These are phyloP conservation scores for Pseudocercospora pini-densiflorae DNA, from an alignment of 2,329 filamentous ascomycete genomes.

Conservation along the genomic window DNA sequence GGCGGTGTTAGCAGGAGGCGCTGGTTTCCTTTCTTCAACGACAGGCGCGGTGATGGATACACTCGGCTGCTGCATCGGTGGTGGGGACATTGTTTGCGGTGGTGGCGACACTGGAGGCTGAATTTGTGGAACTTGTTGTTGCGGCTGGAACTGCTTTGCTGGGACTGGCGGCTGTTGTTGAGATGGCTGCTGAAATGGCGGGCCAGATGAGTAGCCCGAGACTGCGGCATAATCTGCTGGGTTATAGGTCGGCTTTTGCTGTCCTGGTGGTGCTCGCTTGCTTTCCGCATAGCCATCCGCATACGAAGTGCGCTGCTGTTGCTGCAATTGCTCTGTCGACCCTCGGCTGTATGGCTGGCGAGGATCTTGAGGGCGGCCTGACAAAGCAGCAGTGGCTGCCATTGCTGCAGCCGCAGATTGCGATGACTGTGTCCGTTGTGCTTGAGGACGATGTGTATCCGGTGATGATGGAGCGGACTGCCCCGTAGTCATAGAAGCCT, in stretches of 20 bases:
- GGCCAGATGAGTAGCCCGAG: conserved; percentile 35
- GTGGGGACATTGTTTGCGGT: conserved; percentile 42
- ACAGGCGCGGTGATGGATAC: conserved; percentile 35
- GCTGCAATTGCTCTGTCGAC: conserved; percentile 44
- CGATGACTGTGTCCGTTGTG: conserved; percentile 56
- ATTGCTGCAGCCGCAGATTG: conserved; percentile 54
- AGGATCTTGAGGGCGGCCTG: conserved; percentile 48
- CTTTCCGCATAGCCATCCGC: conserved; percentile 42
- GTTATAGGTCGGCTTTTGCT: conserved; percentile 66
- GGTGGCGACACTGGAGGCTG: conserved; percentile 46
- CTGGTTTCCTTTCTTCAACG: conserved; percentile 57
- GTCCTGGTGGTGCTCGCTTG: conserved; percentile 38
- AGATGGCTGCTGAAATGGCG: conserved; percentile 47
- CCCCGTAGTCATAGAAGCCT: conserved; percentile 48
- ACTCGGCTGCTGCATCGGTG: conserved; percentile 36
- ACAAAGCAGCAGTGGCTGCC: conserved; percentile 45
- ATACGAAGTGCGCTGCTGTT: conserved; percentile 34
- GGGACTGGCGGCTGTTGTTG: conserved; percentile 57
- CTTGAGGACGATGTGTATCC: conserved; percentile 53
- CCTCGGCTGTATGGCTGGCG: conserved; percentile 48
- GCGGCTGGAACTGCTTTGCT: conserved; percentile 60
- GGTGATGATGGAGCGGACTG: conserved; percentile 48
- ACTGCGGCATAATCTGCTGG: conserved; percentile 72
- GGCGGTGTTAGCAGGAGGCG: conserved; percentile 69
- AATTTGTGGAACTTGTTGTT: conserved; percentile 52